Base-by-base conservation (phyloP, 768 basidiomycete genomes). In the Mycena maculata region DNA sequence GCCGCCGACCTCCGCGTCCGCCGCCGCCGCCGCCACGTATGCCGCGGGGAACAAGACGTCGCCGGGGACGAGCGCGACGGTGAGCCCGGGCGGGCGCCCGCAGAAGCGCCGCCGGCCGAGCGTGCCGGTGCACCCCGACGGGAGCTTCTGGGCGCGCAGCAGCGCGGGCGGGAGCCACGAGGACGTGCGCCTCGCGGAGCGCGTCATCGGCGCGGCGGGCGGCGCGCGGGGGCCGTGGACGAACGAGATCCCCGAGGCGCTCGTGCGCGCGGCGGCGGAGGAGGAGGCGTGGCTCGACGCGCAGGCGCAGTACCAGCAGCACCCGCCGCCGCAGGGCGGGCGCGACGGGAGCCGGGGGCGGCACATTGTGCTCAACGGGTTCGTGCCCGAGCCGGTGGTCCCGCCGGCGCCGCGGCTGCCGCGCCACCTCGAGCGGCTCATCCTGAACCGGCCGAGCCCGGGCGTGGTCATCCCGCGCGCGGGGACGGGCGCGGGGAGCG, bases 341-440 rank as follows among this genome's bases (percentile, higher is more conserved):
- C 49, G 66, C 60, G 56, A 76, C 60, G 22, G 75, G 74, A 82
- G 82, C 3, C 68, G 56, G 44, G 53, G 56, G 58, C 25, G 38
- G 65, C 61, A 63, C 23, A 68, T 68, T n/a, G 67, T 68, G 56
- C 44, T 71, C 65, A 69, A 70, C 47, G 72, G 71, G 69, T 82
- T 85, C 72, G 78, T 83, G 33, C 88, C 91, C 13, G 87, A 90
- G 2, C 93, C 95, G 20, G 88, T 89, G 70, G 92, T 96, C 66
- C 96, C 96, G 2, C 90, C 91, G 23, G 96, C 98, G 2, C 96
- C 98, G 1, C 82, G 86, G 2, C 84, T 99, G 47, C 98, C 98
- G 0, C 82, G 96, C 1, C 95, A 98, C 73, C 82, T 99, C 44
- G 96, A 99, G 74, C 96, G 95, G 73, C 90, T 98, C 53, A 98